Conservation (phyloP, 192 early-diverging fungal species). For the Chytriomyces hyalinus region DNA sequence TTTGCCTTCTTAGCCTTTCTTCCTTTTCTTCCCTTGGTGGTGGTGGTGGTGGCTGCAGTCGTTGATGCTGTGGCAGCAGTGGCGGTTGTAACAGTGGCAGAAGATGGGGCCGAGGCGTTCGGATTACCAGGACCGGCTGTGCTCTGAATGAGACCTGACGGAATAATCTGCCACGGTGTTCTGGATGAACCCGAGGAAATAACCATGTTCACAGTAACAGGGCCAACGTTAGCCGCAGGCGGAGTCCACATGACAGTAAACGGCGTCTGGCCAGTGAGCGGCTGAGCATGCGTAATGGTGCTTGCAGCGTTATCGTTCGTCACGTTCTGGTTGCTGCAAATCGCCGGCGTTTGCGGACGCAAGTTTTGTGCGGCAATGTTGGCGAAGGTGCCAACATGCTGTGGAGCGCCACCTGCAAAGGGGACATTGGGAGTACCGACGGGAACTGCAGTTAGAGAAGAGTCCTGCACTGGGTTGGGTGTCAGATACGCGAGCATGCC, state of each 20-base stretch:
- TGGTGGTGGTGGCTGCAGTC: too few species aligned
- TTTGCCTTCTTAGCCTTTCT: too few species aligned
- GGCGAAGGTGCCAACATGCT: constrained; percentile 15
- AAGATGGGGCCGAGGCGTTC: too few species aligned
- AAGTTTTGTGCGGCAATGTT: constrained; percentile 29
- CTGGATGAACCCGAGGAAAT: constrained; percentile 9
- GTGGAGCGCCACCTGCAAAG: neutral
- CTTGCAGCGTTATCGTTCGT: constrained; percentile 28
- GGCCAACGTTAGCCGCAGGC: constrained; percentile 3
- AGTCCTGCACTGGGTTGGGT: constrained; percentile 27
- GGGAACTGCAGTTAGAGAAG: constrained; percentile 10
- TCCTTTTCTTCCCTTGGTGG: too few species aligned
- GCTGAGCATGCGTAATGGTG: constrained; percentile 43
- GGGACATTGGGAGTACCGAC: neutral
- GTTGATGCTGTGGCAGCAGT: too few species aligned
- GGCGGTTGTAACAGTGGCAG: too few species aligned
- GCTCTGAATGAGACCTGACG: neutral
- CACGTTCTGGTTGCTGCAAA: constrained; percentile 35
- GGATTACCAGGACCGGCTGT: too few species aligned
- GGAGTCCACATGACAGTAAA: constrained; percentile 25
- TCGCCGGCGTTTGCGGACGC: constrained; percentile 42
- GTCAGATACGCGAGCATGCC: constrained; percentile 45
- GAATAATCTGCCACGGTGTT: constrained; percentile 1
- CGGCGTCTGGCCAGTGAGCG: neutral
- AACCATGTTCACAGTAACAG: constrained; percentile 32